These are phyloP conservation scores for Durio zibethinus DNA, from an alignment of 345 rosid genomes.

Conservation along the genomic window DNA sequence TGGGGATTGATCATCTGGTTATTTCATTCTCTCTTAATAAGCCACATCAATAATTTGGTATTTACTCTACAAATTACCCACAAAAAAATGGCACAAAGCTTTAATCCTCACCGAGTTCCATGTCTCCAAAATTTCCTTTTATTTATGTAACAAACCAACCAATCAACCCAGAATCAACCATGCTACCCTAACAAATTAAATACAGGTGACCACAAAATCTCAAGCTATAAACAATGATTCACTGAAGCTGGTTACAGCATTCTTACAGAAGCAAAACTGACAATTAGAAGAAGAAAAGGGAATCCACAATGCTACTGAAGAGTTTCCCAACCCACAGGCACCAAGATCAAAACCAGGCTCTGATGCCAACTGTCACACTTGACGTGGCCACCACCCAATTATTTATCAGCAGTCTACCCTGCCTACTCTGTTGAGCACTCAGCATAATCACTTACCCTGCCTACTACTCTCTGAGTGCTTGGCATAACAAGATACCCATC, in stretches of 20 bases:
- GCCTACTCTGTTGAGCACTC: too few species aligned
- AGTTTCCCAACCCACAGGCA: background rate
- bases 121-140: background rate
- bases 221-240: background rate
- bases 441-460: background rate
- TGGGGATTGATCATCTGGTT: background rate
- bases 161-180: background rate
- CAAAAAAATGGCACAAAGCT: background rate
- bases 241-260: background rate
- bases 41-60: background rate
- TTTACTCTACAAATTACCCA: background rate
- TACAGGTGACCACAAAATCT: background rate
- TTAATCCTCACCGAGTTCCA: background rate
- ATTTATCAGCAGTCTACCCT: too few species aligned
- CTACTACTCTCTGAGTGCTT: background rate
- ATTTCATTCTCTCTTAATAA: background rate
- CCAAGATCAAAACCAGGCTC: background rate
- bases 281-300: background rate
- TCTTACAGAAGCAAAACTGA: background rate
- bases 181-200: background rate
- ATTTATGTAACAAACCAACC: background rate
- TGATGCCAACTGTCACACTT: background rate
- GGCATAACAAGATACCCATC: background rate
- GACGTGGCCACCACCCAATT: too few species aligned
- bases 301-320: background rate